Evolutionary conservation across 192 early-diverging fungal genomes (phyloP).

Genomic region (Coemansia sp.): DNA sequence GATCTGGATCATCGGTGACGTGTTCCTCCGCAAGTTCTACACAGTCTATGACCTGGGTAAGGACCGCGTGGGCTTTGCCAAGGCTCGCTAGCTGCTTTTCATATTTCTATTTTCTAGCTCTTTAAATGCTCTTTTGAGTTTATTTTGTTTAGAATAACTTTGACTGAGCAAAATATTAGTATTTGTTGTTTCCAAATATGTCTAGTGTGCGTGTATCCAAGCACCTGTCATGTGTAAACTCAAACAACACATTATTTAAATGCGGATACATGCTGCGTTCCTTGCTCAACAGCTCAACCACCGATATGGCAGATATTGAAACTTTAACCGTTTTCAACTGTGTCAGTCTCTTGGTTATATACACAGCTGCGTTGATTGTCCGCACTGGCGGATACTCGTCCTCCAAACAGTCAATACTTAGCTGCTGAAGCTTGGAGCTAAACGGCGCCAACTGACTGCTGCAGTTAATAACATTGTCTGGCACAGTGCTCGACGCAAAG

Average conservation of each 20-base stretch:
- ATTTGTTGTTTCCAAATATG: not conserved
- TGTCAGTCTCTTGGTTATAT: not conserved
- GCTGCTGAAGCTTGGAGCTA: not conserved
- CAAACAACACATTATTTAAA: too few relatives aligned
- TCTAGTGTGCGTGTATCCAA: too few relatives aligned
- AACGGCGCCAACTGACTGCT: not conserved
- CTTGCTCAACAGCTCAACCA: not conserved
- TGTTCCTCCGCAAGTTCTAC: slow-evolving; percentile 81
- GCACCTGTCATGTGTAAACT: too few relatives aligned
- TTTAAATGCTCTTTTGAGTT: not conserved
- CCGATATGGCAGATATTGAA: not conserved
- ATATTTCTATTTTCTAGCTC: not conserved
- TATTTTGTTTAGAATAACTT: not conserved
- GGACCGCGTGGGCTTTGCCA: slow-evolving; percentile 58
- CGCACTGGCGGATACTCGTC: not conserved
- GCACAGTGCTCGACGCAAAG: too few relatives aligned
- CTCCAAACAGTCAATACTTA: not conserved
- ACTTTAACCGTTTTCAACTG: not conserved
- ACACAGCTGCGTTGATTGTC: not conserved
- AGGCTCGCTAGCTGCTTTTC: slow-evolving; percentile 30
- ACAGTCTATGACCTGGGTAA: slow-evolving; percentile 59
- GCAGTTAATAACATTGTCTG: too few relatives aligned
- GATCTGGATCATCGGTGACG: slow-evolving; percentile 85
- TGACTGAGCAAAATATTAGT: not conserved
- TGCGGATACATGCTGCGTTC: not conserved